Conservation (phyloP, 2,329 filamentous ascomycete species). For the Emmonsia crescens region DNA sequence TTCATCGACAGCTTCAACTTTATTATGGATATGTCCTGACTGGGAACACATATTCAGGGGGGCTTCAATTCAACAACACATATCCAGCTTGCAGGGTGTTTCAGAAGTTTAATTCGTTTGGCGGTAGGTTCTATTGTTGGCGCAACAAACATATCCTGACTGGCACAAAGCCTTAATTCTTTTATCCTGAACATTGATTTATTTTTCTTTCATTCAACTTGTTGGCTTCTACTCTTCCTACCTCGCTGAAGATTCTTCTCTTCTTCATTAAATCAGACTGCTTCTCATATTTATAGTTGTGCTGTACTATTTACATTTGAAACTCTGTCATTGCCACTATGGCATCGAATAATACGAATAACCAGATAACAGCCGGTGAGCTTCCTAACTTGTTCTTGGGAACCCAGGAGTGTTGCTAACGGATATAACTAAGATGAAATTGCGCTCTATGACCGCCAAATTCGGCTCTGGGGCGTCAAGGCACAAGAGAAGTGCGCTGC, state of each 20-base stretch:
- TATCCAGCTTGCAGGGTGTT: not conserved
- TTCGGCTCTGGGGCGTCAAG: slow-evolving; percentile 91
- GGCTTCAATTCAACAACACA: not conserved
- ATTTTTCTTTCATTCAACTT: not conserved
- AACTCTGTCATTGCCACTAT: not conserved
- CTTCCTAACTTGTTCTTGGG: slow-evolving; percentile 22
- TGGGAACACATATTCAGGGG: no score
- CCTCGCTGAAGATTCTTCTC: not conserved
- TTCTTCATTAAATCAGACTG: not conserved
- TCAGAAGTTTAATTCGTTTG: not conserved
- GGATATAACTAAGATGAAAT: slow-evolving; percentile 61
- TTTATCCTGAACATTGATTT: not conserved
- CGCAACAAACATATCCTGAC: not conserved
- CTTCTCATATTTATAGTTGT: not conserved
- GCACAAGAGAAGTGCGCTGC: slow-evolving; percentile 61
- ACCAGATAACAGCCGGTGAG: slow-evolving; percentile 6
- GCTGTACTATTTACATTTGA: not conserved
- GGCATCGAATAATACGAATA: not conserved
- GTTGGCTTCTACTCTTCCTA: not conserved
- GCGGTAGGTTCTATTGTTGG: not conserved
- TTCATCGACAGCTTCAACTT: no score
- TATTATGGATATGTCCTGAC: no score
- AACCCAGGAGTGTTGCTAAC: slow-evolving; percentile 2
- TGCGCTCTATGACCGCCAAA: slow-evolving; percentile 92
- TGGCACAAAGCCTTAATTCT: not conserved